Base-by-base conservation (phyloP, 1,139 yeast genomes). In the Suhomyces bribrorum region DNA sequence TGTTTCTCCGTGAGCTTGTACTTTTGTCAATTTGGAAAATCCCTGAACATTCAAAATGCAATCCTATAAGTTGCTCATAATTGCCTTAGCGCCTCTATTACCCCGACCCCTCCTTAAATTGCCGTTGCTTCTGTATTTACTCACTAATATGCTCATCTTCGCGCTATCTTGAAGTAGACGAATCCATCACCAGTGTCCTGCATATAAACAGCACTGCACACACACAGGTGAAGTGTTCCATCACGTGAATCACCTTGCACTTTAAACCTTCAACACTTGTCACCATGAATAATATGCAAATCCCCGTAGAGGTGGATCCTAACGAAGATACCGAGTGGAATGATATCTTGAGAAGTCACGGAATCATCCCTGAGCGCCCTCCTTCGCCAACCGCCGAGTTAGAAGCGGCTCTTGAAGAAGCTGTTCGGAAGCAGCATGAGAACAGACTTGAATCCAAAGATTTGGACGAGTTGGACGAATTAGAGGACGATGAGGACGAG, bases 251-350 rank as follows among this genome's bases (percentile, higher is more conserved):
- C n/a, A n/a, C n/a, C n/a, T n/a, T n/a, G 11, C 11, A 31, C 8
- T 7, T 23, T 20, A 20, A 15, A 22, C 11, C 23, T 14, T 23
- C 31, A 36, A 29, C 3, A 24, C 24, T 9, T 11, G 18, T 22
- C 33, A 30, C 11, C 8, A 61, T 64, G 66, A 50, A 58, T 32
- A 54, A 69, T 47, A 52, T 64, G 40, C 70, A 73, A 53, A 67
- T 84, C 56, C 86, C 85, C 53, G 94, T 89, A 36, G 90, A 89
- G 62, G 97, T 90, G 39, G 90, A 92, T 63, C 97, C 96, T 26
- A 80, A 78, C 46, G 98, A 92, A 62, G 99, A 92, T 58, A 92
- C 98, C 1, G 98, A 92, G 61, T 92, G 99, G 98, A 92, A 92
- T 59, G 99, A 92, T 62, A 89, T 92, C 48, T 73, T 92, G 33